Conservation (phyloP, 257 asterid genomes). For the Vinca minor region DNA sequence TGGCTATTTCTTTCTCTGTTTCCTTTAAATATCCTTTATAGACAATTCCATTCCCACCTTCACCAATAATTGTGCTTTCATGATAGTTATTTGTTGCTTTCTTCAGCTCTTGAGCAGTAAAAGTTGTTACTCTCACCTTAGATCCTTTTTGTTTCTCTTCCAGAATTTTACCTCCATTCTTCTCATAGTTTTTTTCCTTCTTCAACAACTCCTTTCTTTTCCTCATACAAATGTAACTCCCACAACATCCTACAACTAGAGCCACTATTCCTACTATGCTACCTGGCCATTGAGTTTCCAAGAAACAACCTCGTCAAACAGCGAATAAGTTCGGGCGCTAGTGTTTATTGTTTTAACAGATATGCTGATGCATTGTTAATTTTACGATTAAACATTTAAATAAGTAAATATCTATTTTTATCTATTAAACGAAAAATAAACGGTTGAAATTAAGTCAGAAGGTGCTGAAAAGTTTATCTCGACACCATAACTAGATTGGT, state of each 20-base stretch:
- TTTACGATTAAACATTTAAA: no score
- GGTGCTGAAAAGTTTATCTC: no score
- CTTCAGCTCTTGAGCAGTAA: neutral
- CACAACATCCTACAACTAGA: neutral
- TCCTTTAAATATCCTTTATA: constrained; percentile 14
- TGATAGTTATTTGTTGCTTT: neutral
- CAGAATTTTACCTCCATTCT: neutral
- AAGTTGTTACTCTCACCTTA: neutral
- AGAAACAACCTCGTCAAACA: neutral
- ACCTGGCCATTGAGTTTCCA: neutral
- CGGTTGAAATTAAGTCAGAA: no score
- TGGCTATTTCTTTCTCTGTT: neutral
- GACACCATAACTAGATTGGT: no score
- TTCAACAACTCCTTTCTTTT: no score
- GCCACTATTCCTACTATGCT: neutral
- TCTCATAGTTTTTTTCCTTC: neutral
- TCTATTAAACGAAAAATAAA: no score
- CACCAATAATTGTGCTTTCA: constrained; percentile 8
- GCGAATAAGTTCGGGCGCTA: no score
- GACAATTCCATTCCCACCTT: constrained; percentile 16
- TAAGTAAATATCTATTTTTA: no score
- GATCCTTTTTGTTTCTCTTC: neutral
- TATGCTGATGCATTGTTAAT: no score
- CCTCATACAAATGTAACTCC: neutral
- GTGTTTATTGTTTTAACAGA: no score